phyloP scores from a whole-genome alignment of 176 grass and related monocot species.

The Bromus sterilis region DNA sequence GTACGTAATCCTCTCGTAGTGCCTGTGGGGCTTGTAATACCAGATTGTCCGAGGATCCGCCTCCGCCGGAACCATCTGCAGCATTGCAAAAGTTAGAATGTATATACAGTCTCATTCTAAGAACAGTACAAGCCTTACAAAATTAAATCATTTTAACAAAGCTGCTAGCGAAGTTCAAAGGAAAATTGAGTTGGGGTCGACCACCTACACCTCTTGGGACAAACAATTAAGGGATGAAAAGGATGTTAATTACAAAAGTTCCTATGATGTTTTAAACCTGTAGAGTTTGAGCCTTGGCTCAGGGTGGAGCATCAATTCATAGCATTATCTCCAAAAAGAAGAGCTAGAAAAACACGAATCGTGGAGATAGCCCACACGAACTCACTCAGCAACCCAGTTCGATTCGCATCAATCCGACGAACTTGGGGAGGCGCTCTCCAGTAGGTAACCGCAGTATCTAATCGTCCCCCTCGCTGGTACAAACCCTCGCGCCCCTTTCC shows the following conservation, averaged over 20 bases:
- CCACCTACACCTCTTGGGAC: no score
- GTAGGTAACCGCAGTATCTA: neutral
- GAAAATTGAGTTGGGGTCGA: neutral
- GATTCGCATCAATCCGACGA: neutral
- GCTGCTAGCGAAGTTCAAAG: neutral
- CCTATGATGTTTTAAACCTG: neutral
- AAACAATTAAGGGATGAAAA: no score
- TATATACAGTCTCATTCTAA: neutral
- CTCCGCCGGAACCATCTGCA: slow-evolving; percentile 15
- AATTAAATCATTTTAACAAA: neutral
- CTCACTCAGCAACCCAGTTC: neutral
- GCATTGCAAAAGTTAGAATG: neutral
- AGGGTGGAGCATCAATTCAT: neutral
- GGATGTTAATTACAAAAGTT: neutral
- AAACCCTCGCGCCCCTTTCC: neutral
- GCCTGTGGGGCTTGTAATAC: slow-evolving; percentile 24
- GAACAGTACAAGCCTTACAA: neutral
- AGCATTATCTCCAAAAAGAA: neutral
- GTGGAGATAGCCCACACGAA: neutral
- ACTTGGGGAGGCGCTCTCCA: neutral
- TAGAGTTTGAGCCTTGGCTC: neutral
- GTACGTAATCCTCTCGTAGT: slow-evolving; percentile 73
- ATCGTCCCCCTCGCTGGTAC: neutral
- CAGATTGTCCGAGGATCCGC: slow-evolving; percentile 25
- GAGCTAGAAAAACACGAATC: no score